These are phyloP conservation scores for Salinomyces thailandicus DNA, from an alignment of 2,329 filamentous ascomycete species.

Conservation along the genomic window DNA sequence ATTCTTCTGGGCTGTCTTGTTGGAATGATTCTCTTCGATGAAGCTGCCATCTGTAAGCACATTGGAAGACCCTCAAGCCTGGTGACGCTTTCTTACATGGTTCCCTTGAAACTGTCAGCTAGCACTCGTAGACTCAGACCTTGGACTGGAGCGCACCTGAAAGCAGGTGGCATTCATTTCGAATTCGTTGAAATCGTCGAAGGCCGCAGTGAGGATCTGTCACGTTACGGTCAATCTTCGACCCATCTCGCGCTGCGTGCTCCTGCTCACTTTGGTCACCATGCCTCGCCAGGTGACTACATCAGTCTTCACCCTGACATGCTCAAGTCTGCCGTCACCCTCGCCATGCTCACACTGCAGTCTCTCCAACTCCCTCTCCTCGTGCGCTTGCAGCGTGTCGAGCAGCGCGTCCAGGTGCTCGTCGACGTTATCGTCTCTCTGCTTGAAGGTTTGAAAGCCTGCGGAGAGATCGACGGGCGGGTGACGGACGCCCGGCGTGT, in stretches of 20 bases:
- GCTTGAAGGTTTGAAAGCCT: conserved; percentile 67
- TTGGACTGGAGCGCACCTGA: conserved; percentile 50
- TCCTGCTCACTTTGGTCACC: conserved; percentile 85
- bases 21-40: conserved; percentile 79
- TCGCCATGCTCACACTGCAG: conserved; percentile 28
- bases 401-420: conserved; percentile 81
- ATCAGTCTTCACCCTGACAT: conserved; percentile 48
- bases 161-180: conserved; percentile 93
- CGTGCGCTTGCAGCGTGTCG: conserved; percentile 61
- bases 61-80: not conserved
- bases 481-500: conserved; percentile 12
- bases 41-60: conserved; percentile 46
- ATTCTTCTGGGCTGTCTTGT: conserved; percentile 53
- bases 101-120: conserved; percentile 36
- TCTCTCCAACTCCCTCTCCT: conserved; percentile 55
- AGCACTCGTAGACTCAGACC: not conserved
- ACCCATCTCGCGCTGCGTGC: no score
- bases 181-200: conserved; percentile 76
- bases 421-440: conserved; percentile 69
- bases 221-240: not conserved
- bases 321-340: conserved; percentile 3
- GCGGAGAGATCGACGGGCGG: conserved; percentile 56
- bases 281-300: conserved; percentile 92
- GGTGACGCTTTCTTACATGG: conserved; percentile 38
- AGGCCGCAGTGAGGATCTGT: conserved; percentile 77